Base-by-base conservation (phyloP, 2,329 filamentous ascomycete species). In the Arthrobotrys iridis region DNA sequence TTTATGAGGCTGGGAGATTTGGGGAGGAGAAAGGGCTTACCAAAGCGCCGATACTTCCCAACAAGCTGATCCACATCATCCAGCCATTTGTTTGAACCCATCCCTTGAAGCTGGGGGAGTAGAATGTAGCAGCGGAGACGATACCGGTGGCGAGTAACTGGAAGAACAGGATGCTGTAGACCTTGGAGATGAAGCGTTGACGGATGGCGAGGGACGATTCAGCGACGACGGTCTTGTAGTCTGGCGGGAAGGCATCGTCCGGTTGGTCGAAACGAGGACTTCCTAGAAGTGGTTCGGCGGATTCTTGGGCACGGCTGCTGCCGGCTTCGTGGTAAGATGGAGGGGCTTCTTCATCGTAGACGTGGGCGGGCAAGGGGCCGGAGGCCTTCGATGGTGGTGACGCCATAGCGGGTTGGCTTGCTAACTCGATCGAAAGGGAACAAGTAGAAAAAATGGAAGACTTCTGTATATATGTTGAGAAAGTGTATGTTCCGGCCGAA, bases 131-230 rank as follows among this genome's bases (percentile, higher is more conserved):
- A 76, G 90, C 88, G 84, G 91, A 93, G 78, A 98, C 86, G 77
- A 87, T 86, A 37, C 90, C 91, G 5, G 95, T 99, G 70, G 90
- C 88, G 81, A 98, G 85, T 63, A 99, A 89, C 83, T 99, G 95
- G 59, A 93, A 89, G n/a, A 95, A 96, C 45, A 99, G 87, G 83
- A 99, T 99, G 72, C 93, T 91, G 84, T 99, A 99, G 81, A 99
- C 95, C 86, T 98, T 98, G 83, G 93, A 90, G 80, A 97, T 87
- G 83, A 97, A 99, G 83, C 95, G 92, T 89, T 97, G 96, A 79
- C 94, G 91, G 81, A 99, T 97, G 80, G 96, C 93, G 81, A 98
- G 86, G 18, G 93, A 96, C 50, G 92, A 94, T 85, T 98, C 95
- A 78, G 93, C 90, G 73, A 98, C 93, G 15, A 90, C 93, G 77